Evolutionary conservation across 768 basidiomycete genomes (phyloP), one percentile per base, ranked within the genome.

Genomic region (Sarcomyxa edulis): DNA sequence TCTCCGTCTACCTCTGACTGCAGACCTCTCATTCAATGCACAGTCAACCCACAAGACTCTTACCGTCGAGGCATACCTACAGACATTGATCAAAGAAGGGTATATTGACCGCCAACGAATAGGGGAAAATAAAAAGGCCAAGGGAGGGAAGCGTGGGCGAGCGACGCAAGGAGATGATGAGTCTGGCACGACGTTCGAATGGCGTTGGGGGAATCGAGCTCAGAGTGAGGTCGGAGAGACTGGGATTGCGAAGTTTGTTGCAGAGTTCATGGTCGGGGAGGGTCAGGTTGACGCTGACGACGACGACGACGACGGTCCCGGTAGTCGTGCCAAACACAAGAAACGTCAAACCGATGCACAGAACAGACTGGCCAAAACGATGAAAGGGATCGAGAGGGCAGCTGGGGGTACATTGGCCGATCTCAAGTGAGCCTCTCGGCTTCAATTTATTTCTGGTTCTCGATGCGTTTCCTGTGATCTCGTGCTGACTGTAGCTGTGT

Each of bases 181-280:
- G 11, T 38, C 45, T 45, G 60, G 49, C n/a, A 32, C 34, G 31
- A 48, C 45, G 15, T 53, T 46, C 37, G 48, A 53, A 60, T 44
- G 62, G 90, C 74, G 78, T 12, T 97, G 93, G 93, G 93, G 92
- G 3, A 64, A 72, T 19, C 72, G 88, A 20, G 81, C 91, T 2
- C 74, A 83, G 26, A 76, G 76, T 22, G 94, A 97, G 59, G 76
- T 96, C 4, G 84, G 88, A 2, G 94, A 97, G 59, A 61, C 69
- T 42, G 80, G 69, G 9, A 65, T 93, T 7, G 86, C 80, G 1
- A 63, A 61, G 39, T 95, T 95, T 50, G 69, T 95, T 2, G 79
- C 80, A 2, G 80, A 87, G 49, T 86, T 93, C 49, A 89, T 91
- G 84, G 69, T 76, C 25, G 71, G 50, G 14, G 58, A 61, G 29